These are phyloP conservation scores for Pythium myriotylum DNA, from an alignment of 352 stramenopile species.

Conservation along the genomic window DNA sequence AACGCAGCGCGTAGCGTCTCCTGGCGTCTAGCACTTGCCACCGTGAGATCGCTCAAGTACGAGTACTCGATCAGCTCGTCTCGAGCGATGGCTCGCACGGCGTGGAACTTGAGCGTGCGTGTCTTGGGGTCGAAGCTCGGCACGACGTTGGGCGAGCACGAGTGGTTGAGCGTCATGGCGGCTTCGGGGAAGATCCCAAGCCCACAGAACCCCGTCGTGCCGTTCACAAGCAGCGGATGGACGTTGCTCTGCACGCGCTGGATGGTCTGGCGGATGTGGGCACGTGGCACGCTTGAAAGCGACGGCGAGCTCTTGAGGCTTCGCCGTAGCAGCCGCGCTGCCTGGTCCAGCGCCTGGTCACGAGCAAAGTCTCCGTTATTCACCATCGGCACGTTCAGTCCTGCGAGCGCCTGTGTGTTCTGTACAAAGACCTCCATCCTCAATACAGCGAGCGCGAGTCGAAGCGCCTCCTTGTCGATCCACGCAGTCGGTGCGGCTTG, in stretches of 20 bases:
- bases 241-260: conserved; percentile 56
- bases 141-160: conserved; percentile 61
- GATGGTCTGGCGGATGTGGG: conserved; percentile 41
- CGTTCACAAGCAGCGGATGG: conserved; percentile 53
- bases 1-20: conserved; percentile 43
- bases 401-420: conserved; percentile 34
- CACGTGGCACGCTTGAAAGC: background rate
- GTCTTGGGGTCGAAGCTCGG: conserved; percentile 49
- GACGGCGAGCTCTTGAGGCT: conserved; percentile 12
- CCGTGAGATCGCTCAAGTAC: conserved; percentile 54
- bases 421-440: conserved; percentile 56
- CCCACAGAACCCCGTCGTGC: conserved; percentile 36
- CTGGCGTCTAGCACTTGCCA: conserved; percentile 39
- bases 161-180: conserved; percentile 73
- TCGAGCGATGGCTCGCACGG: conserved; percentile 35
- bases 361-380: background rate
- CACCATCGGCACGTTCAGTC: conserved; percentile 17
- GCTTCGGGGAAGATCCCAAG: conserved; percentile 68
- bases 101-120: conserved; percentile 51
- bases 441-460: conserved; percentile 53
- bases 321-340: conserved; percentile 5
- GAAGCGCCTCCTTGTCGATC: conserved; percentile 48
- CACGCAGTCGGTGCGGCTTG: background rate
- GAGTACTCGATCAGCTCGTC: conserved; percentile 49
- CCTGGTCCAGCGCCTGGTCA: conserved; percentile 3